Evolutionary conservation across 768 basidiomycete species (phyloP).

Genomic region (Strobilomyces dryophilus): DNA sequence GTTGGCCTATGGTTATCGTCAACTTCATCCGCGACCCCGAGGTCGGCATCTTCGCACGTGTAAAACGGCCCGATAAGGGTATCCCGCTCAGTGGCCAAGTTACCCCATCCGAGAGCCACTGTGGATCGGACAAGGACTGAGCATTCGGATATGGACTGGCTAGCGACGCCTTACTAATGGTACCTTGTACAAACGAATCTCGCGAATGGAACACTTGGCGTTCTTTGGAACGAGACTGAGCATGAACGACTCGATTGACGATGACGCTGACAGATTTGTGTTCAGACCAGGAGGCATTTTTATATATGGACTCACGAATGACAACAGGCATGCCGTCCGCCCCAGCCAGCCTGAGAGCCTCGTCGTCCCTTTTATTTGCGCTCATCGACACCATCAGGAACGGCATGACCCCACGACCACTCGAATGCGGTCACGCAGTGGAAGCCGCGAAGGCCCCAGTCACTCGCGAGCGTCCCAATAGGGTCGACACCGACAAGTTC

Average conservation of each 20-base stretch:
- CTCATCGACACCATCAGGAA: slow-evolving; percentile 20
- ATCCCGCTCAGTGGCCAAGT: slow-evolving; percentile 15
- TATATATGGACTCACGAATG: slow-evolving; percentile 6
- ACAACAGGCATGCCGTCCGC: slow-evolving; percentile 16
- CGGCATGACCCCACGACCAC: slow-evolving; percentile 15
- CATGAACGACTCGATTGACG: background rate
- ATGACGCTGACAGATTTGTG: slow-evolving; percentile 8
- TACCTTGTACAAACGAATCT: slow-evolving; percentile 14
- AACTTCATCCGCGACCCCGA: slow-evolving; percentile 91
- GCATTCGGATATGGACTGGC: slow-evolving; percentile 3
- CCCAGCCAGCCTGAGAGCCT: slow-evolving; percentile 4
- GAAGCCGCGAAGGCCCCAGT: slow-evolving; percentile 19
- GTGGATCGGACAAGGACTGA: slow-evolving; percentile 17
- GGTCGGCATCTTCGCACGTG: slow-evolving; percentile 85
- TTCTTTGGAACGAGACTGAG: background rate
- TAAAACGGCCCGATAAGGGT: slow-evolving; percentile 61
- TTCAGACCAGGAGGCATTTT: slow-evolving; percentile 5
- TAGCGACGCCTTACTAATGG: slow-evolving; percentile 8
- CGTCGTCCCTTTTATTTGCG: slow-evolving; percentile 13
- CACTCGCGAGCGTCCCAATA: slow-evolving; percentile 16
- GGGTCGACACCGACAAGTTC: slow-evolving; percentile 24
- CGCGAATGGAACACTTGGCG: slow-evolving; percentile 1
- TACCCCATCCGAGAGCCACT: slow-evolving; percentile 9
- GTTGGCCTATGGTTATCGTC: slow-evolving; percentile 92
- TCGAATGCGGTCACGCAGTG: slow-evolving; percentile 16